A percentile compares a stretch with the other conserved stretches of the same genome.
Evolutionary conservation across 225 moss, liverwort and hornwort species (phyloP).

Genomic region (Physcomitrium patens): DNA sequence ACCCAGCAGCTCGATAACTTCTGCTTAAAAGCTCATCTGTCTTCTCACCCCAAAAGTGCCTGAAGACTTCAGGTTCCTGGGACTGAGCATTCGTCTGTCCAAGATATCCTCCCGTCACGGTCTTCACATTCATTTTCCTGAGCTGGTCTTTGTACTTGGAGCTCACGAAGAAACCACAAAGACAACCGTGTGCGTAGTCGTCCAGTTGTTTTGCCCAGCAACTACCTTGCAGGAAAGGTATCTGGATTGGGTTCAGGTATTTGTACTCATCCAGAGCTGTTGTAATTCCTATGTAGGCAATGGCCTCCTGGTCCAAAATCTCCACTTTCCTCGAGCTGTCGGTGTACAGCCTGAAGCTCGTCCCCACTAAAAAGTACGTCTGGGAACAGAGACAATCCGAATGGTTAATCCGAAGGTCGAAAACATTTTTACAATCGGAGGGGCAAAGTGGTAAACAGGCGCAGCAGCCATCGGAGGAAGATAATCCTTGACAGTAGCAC

Average conservation of each 20-base stretch:
- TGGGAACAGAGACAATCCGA: conserved; percentile 1
- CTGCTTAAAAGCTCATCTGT: not conserved
- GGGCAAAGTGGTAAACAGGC: no score
- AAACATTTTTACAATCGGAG: no score
- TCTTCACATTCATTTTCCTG: conserved; percentile 9
- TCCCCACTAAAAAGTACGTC: conserved; percentile 12
- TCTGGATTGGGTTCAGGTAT: not conserved
- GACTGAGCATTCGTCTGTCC: conserved; percentile 20
- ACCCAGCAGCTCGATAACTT: not conserved
- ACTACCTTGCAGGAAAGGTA: conserved; percentile 4
- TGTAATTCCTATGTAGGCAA: conserved; percentile 11
- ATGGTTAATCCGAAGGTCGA: no score
- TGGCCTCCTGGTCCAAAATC: not conserved
- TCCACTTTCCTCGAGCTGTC: conserved; percentile 7
- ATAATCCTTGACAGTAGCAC: no score
- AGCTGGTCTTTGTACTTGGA: conserved; percentile 14
- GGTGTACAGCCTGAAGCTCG: conserved; percentile 4
- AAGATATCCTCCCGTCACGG: conserved; percentile 21
- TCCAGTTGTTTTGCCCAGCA: not conserved
- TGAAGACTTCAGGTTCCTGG: not conserved
- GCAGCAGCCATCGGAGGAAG: no score
- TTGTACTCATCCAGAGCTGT: not conserved
- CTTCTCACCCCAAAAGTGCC: not conserved
- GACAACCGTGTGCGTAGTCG: conserved; percentile 2
- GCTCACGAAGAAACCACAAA: conserved; percentile 8